These are phyloP conservation scores for Leishmania tarentolae DNA, from an alignment of 208 protist species.

Conservation along the genomic window DNA sequence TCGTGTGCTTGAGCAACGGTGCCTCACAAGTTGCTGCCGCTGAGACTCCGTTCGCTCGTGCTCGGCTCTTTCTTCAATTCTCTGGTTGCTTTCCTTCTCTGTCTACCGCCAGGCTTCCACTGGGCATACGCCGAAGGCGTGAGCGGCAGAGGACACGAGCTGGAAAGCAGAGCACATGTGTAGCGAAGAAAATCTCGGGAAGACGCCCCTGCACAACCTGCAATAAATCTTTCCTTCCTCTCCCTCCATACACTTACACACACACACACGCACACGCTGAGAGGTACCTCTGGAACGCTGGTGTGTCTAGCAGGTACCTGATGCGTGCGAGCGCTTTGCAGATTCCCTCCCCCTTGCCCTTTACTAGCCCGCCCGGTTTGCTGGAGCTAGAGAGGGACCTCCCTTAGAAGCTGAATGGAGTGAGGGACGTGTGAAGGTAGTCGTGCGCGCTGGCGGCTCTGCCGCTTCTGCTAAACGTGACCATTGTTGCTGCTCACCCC, in stretches of 20 bases:
- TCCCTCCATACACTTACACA: background rate
- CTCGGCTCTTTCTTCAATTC: background rate
- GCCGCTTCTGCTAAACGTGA: background rate
- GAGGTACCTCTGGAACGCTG: background rate
- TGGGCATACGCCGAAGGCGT: background rate
- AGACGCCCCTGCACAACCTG: background rate
- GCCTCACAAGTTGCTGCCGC: background rate
- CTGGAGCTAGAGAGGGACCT: background rate
- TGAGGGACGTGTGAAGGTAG: background rate
- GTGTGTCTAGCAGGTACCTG: background rate
- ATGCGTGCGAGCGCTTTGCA: background rate
- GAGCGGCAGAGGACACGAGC: background rate
- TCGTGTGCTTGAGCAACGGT: background rate
- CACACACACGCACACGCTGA: too few relatives aligned
- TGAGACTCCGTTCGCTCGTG: background rate
- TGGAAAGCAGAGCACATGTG: background rate
- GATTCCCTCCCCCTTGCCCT: background rate
- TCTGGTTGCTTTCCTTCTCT: background rate
- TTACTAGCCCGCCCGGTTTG: background rate
- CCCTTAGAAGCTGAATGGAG: background rate
- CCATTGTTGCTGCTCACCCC: background rate
- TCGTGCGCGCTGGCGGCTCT: background rate
- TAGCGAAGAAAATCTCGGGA: background rate
- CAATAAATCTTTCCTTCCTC: background rate
- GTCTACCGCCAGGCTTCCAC: background rate